These are phyloP conservation scores for Xylaria grammica DNA, from an alignment of 495 filamentous ascomycete genomes.

Conservation along the genomic window DNA sequence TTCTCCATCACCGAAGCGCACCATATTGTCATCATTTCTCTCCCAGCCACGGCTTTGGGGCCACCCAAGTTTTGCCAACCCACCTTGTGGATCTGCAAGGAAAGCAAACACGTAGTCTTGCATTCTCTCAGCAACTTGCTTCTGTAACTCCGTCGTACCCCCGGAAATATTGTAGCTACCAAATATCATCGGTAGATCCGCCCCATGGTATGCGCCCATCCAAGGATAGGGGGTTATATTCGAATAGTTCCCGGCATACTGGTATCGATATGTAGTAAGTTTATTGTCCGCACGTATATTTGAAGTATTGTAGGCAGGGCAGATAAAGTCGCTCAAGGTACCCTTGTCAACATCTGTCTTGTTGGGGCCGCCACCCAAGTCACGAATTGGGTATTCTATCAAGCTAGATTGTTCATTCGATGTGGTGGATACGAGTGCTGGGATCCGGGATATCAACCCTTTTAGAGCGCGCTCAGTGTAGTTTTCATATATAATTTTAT, in stretches of 20 bases:
- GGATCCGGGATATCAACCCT: slow-evolving; percentile 34
- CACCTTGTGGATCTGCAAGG: slow-evolving; percentile 46
- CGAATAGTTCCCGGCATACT: slow-evolving; percentile 55
- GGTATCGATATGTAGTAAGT: slow-evolving; percentile 55
- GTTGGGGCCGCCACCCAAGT: slow-evolving; percentile 40
- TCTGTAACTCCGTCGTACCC: slow-evolving; percentile 40
- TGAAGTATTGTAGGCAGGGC: slow-evolving; percentile 44
- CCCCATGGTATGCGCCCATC: slow-evolving; percentile 59
- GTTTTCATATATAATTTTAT: slow-evolving; percentile 49
- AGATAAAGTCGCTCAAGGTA: slow-evolving; percentile 41
- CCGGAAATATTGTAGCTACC: slow-evolving; percentile 44
- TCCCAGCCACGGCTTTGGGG: background rate
- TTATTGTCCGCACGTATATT: slow-evolving; percentile 26
- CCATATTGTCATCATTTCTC: slow-evolving; percentile 18
- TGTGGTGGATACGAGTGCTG: slow-evolving; percentile 49
- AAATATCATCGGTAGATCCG: slow-evolving; percentile 54
- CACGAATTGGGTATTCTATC: slow-evolving; percentile 39
- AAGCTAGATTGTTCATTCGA: slow-evolving; percentile 48
- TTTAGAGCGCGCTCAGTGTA: slow-evolving; percentile 41
- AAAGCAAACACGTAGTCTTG: slow-evolving; percentile 52
- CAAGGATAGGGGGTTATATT: slow-evolving; percentile 48
- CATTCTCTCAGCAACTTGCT: slow-evolving; percentile 44
- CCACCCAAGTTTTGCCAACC: slow-evolving; percentile 36
- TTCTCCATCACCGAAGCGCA: slow-evolving; percentile 24
- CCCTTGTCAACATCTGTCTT: slow-evolving; percentile 37